Evolutionary conservation across 2,329 filamentous ascomycete genomes (phyloP), one percentile per base, ranked within the genome.

Genomic region (Fusarium sp.): DNA sequence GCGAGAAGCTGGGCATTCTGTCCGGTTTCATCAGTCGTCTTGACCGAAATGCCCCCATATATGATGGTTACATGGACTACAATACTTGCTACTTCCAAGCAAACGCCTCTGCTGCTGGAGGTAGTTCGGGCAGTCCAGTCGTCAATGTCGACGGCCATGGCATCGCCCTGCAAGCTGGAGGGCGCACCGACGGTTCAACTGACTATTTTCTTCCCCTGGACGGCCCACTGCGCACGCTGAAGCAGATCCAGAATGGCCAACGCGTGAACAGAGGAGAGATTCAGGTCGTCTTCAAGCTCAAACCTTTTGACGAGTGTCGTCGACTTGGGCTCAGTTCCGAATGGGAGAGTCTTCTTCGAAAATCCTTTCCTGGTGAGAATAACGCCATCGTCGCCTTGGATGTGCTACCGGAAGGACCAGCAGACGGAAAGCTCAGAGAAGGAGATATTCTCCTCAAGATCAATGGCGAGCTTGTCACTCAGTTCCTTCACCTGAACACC

Each of bases 31-130:
- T 99, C 74, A 97, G 93, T 77, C 88, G 95, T 68, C 81, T 98
- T 57, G 95, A 99, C 71, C 87, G 95, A 65, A 99, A 99, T 75
- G 95, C 95, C 1, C 95, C 95, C 14, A 94, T 98, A 70, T 98
- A 99, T 47, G 94, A 98, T 57, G 95, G 95, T 19, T 99, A 99
- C 75, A 95, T 93, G 76, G 95, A 99, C 73, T 99, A 99, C 84
- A 99, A 90, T 74, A 89, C 85, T 33, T 88, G 96, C 73, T 99
- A 99, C 80, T 98, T 98, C 69, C 95, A 99, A 78, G 95, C 95
- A 58, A 96, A 96, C 9, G 95, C 95, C 1, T 94, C 95, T 3
- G 95, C 95, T 3, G 97, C 93, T 72, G 95, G 95, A 62, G 95
- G 95, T 60, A 97, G 92, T 78, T 99, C 95, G 7, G 95, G 95